Base-by-base conservation (phyloP, 139 green algal genomes). In the Diplosphaera chodatii region DNA sequence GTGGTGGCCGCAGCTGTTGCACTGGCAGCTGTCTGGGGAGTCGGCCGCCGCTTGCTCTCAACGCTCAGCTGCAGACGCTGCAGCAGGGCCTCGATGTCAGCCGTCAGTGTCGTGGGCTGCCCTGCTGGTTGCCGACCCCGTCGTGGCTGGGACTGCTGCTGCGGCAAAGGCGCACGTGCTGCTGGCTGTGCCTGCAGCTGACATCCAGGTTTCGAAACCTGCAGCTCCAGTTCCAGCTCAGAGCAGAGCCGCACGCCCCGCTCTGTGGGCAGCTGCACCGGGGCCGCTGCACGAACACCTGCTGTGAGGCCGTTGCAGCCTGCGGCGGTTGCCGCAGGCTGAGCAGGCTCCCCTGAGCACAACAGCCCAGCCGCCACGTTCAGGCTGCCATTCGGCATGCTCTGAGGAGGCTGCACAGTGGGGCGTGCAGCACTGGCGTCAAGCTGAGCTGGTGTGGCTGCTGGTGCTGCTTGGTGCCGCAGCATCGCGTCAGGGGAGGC, bases 401-500 rank as follows among this genome's bases (percentile, higher is more conserved):
- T 10, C 6, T 48, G 8, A 20, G 37, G 8, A 20, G 37, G 37
- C 37, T 48, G 37, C 10, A 10, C 37, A 10, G 8, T 59, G 20
- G 32, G 15, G 32, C 64, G 22, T 40, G 59, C n/a, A n/a, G n/a
- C n/a, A 48, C 37, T 20, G 37, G 8, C 8, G 37, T 48, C 37
- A 10, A 48, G 37, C 6, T 10, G 8, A 48, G 6, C 37, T 48
- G 37, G 37, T 10, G 8, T 6, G 8, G 37, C 37, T 20, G 10
- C 37, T 10, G 37, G 37, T 48, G n/a, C 29, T 56, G 41, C 64
- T 59, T 34, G 67, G 69, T 89, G 82, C 2, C 69, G 37, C 1
- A 89, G 64, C 0, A 91, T 33, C 20, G 69, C 88, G 37, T 93
- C 88, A 13, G 88, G 88, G 18, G 78, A 87, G 10, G 88, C 82